Conservation (phyloP, 2,329 filamentous ascomycete species). For the Periconia sp. region DNA sequence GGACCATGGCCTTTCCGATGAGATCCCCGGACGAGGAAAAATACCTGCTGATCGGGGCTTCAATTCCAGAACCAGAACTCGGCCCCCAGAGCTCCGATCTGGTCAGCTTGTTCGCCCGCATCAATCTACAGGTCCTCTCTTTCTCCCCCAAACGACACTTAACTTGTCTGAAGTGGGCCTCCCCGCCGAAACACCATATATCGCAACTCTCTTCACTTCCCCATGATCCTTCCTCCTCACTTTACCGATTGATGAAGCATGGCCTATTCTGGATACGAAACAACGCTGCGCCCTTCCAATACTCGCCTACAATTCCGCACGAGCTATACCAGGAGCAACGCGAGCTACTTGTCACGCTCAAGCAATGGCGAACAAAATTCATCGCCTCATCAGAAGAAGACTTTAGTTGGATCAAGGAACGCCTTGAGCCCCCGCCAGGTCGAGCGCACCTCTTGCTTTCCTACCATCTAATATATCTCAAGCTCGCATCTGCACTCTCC, state of each 20-base stretch:
- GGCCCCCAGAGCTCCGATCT: neutral
- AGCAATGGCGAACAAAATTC: neutral
- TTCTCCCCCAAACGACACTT: neutral
- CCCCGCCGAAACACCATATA: neutral
- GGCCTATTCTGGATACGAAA: constrained; percentile 7
- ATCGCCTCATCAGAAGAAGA: no score
- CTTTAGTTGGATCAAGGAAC: neutral
- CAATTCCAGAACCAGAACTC: neutral
- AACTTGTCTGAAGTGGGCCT: no score
- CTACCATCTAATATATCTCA: constrained; percentile 5
- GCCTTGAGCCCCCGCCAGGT: neutral
- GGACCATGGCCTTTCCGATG: neutral
- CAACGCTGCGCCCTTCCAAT: neutral
- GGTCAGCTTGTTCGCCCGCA: constrained; percentile 5
- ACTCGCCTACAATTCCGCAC: neutral
- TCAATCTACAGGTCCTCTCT: constrained; percentile 6
- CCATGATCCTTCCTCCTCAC: neutral
- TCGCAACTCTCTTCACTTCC: constrained; percentile 1
- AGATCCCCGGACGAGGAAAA: no score
- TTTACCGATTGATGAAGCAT: constrained; percentile 1
- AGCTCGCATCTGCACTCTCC: neutral
- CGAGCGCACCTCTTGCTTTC: constrained; percentile 3
- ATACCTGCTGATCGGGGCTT: no score
- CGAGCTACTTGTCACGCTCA: neutral
- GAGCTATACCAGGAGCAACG: neutral